Conservation (phyloP, 352 stramenopile species). For the Phytopythium helicoides region DNA sequence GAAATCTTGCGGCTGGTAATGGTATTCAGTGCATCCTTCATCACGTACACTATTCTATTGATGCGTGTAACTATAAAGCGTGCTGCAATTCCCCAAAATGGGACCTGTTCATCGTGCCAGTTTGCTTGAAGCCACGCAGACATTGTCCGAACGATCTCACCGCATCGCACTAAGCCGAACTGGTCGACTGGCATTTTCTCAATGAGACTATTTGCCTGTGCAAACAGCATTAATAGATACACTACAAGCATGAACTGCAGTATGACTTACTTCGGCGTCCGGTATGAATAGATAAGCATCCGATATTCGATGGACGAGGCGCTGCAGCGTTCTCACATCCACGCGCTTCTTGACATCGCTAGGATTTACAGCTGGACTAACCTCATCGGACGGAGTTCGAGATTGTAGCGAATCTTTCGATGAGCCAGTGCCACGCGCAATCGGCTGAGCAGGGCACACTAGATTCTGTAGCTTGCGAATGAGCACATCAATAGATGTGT, state of each 20-base stretch:
- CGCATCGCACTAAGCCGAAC: slow-evolving; percentile 42
- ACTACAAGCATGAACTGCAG: no score
- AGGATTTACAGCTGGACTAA: slow-evolving; percentile 1
- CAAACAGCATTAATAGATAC: slow-evolving; percentile 2
- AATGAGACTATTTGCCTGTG: slow-evolving; percentile 33
- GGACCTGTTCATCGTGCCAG: slow-evolving; percentile 20
- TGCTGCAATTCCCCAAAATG: slow-evolving; percentile 38
- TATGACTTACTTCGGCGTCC: slow-evolving; percentile 22
- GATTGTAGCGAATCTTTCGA: slow-evolving; percentile 14
- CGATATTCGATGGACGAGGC: slow-evolving; percentile 36
- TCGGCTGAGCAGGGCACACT: slow-evolving; percentile 14
- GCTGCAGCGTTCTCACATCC: slow-evolving; percentile 35
- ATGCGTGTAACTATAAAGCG: slow-evolving; percentile 10
- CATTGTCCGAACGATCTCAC: slow-evolving; percentile 49
- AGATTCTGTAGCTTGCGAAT: slow-evolving; percentile 32
- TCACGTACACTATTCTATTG: slow-evolving; percentile 13
- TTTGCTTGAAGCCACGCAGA: slow-evolving; percentile 31
- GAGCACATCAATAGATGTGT: slow-evolving; percentile 6
- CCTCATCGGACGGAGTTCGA: not conserved
- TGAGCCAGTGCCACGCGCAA: not conserved
- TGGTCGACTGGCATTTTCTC: slow-evolving; percentile 31
- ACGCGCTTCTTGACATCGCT: slow-evolving; percentile 35
- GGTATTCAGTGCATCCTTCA: slow-evolving; percentile 12
- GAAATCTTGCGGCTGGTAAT: slow-evolving; percentile 8
- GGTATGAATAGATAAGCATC: slow-evolving; percentile 34